A percentile compares a stretch with the other conserved stretches of the same genome.
phyloP scores from a whole-genome alignment of 176 grass and related monocot genomes.

The Carex kokanica region DNA sequence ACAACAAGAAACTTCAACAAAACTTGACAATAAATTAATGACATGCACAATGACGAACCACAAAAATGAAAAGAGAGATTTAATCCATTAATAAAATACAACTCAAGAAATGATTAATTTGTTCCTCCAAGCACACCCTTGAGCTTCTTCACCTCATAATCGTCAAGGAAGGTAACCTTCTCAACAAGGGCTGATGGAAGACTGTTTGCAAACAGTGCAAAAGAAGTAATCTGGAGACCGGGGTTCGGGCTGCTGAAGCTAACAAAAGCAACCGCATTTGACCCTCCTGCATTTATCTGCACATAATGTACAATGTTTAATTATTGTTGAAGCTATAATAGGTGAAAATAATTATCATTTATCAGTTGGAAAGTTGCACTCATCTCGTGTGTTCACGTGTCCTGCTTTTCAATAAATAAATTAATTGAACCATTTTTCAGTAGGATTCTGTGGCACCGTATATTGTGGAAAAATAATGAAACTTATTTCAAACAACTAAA shows the following conservation, averaged over 20 bases:
- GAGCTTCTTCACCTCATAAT: constrained; percentile 72
- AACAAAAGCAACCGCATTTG: constrained; percentile 40
- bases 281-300: constrained; percentile 45
- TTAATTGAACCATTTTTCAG: no score
- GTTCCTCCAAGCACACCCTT: constrained; percentile 64
- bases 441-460: no score
- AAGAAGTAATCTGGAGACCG: constrained; percentile 70
- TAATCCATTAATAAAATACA: not conserved
- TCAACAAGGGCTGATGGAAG: constrained; percentile 55
- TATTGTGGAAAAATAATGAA: no score
- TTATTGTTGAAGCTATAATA: not conserved
- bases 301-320: not conserved
- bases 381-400: not conserved
- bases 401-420: no score
- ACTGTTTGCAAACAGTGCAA: constrained; percentile 70
- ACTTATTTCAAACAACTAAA: not conserved
- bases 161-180: constrained; percentile 71
- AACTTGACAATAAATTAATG: not conserved
- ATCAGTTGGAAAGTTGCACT: not conserved
- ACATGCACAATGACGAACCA: not conserved
- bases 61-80: not conserved
- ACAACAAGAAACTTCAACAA: not conserved
- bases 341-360: not conserved
- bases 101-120: constrained; percentile 30
- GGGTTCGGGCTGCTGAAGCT: constrained; percentile 63